Base-by-base conservation (phyloP, 139 green algal genomes). In the Chlamydomonas applanata region DNA sequence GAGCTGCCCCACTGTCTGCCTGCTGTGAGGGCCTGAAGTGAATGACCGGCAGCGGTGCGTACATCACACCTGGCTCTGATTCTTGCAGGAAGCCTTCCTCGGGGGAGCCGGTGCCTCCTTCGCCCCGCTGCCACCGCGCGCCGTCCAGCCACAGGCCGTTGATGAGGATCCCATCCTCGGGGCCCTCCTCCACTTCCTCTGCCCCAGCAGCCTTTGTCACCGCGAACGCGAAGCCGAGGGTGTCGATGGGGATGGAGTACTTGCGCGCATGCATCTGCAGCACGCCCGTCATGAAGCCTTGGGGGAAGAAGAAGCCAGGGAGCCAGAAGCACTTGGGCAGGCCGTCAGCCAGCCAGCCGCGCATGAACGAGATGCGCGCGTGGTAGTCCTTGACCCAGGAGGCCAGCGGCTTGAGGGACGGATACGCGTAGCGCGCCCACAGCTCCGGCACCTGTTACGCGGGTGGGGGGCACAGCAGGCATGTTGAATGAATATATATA, bases 221-320 rank as follows among this genome's bases (percentile, higher is more conserved):
- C 30, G 78, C 7, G 76, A 93, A 95, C 4, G 75, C 81, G 62
- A 95, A 95, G 72, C 72, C 88, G 36, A 97, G 86, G 19, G 80
- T 86, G 87, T 97, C 91, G 63, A 97, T 96, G 33, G 92, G 83
- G 62, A 93, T 88, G 56, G 74, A 61, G 75, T 93, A 88, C 83
- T 94, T 95, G 68, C 92, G 85, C 32, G 92, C 92, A 79, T 95
- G 89, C 65, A 83, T 92, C 75, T 97, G 92, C 69, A 97, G 85
- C 62, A 91, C 85, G 27, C 88, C 92, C 33, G 92, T 97, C 82
- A 97, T 88, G 88, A 97, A 95, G 69, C 91, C 91, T 82, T 95
- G 89, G 2, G 91, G 91, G 89, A 94, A 94, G 83, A 96, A 96
- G 83, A 96, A 93, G 57, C 88, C 89, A 4, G 90, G 86, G 56